Evolutionary conservation across 345 rosid species (phyloP).

Genomic region (Rubroshorea leprosula): DNA sequence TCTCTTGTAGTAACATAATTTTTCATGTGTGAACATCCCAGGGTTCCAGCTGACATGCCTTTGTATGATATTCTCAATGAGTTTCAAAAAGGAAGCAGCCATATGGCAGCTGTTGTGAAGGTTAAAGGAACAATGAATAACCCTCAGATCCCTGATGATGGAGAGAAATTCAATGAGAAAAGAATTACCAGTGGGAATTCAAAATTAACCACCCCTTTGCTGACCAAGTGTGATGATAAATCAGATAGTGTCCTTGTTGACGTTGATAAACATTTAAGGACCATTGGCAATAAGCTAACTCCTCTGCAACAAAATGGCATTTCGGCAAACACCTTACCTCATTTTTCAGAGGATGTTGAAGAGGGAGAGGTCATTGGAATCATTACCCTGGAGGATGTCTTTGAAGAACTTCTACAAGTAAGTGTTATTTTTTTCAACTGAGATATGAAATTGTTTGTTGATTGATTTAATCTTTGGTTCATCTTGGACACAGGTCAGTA

Average conservation of each 20-base stretch:
- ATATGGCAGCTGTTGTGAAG: slow-evolving; percentile 83
- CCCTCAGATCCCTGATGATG: slow-evolving; percentile 18
- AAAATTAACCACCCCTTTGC: slow-evolving; percentile 42
- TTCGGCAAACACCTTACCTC: slow-evolving; percentile 25
- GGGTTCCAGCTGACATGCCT: slow-evolving; percentile 87
- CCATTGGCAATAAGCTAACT: slow-evolving; percentile 26
- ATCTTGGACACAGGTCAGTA: slow-evolving; percentile 1
- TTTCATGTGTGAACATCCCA: slow-evolving; percentile 27
- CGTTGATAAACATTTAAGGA: slow-evolving; percentile 39
- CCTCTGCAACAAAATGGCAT: slow-evolving; percentile 24
- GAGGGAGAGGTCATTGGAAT: slow-evolving; percentile 82
- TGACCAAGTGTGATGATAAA: slow-evolving; percentile 36
- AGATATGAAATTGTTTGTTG: neutral
- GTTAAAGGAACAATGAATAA: slow-evolving; percentile 37
- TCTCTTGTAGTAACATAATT: slow-evolving; percentile 1
- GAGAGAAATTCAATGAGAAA: slow-evolving; percentile 31
- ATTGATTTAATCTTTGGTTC: slow-evolving; percentile 4
- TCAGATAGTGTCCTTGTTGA: slow-evolving; percentile 36
- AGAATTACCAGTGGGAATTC: slow-evolving; percentile 23
- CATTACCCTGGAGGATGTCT: slow-evolving; percentile 78
- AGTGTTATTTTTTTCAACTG: slow-evolving; percentile 8
- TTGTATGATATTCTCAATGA: slow-evolving; percentile 79
- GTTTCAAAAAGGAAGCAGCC: slow-evolving; percentile 88
- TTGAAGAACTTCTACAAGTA: slow-evolving; percentile 86
- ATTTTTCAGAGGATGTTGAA: slow-evolving; percentile 48